These are phyloP conservation scores for Neurospora sp. DNA, from an alignment of 2,329 filamentous ascomycete genomes.

Conservation along the genomic window DNA sequence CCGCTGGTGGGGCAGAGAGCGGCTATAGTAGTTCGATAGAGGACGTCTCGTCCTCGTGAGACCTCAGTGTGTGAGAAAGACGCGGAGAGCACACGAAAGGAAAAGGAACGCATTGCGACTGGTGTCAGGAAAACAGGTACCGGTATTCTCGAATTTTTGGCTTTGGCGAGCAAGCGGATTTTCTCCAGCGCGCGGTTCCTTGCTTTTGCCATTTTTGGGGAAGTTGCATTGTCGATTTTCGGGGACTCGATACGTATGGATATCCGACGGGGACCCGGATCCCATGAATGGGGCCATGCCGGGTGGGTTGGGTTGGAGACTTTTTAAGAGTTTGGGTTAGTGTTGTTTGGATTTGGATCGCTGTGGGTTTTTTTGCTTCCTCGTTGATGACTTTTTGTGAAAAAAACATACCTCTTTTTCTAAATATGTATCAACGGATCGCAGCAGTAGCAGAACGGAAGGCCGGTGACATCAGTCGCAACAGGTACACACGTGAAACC, in stretches of 20 bases:
- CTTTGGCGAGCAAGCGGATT: not conserved
- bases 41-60: slow-evolving; percentile 9
- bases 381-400: not conserved
- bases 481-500: not conserved
- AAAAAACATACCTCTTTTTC: not conserved
- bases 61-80: not conserved
- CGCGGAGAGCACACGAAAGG: not conserved
- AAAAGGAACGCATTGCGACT: not conserved
- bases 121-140: not conserved
- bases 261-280: not conserved
- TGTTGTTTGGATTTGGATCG: not conserved
- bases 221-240: not conserved
- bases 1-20: slow-evolving; percentile 30
- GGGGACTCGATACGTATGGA: not conserved
- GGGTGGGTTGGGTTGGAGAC: not conserved
- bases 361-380: not conserved
- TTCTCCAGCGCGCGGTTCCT: not conserved
- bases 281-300: not conserved
- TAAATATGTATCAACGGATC: not conserved
- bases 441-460: not conserved
- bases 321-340: not conserved
- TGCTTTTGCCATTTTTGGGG: not conserved
- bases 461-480: not conserved
- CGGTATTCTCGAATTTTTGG: not conserved
- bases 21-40: slow-evolving; percentile 28